Percentiles rank a stretch among this genome's conserved stretches.
These are phyloP conservation scores for Penicillium sp. DNA, from an alignment of 2,329 filamentous ascomycete species.

Conservation along the genomic window DNA sequence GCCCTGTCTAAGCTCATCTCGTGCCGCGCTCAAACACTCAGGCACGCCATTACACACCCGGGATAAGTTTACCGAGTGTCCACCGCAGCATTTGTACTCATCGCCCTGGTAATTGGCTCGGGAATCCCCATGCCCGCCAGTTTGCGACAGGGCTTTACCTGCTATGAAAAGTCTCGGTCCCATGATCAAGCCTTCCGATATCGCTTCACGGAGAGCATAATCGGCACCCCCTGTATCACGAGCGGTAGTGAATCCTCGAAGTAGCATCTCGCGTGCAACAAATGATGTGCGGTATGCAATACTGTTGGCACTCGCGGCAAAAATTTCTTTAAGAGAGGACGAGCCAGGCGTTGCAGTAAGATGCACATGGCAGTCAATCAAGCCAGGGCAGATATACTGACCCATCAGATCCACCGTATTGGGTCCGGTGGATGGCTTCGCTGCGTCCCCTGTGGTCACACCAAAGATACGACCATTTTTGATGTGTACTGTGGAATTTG, in stretches of 20 bases:
- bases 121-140: slow-evolving; percentile 57
- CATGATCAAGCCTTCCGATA: slow-evolving; percentile 54
- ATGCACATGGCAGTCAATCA: slow-evolving; percentile 56
- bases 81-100: slow-evolving; percentile 46
- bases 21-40: slow-evolving; percentile 51
- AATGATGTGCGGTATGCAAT: slow-evolving; percentile 1
- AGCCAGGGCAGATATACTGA: slow-evolving; percentile 51
- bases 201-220: slow-evolving; percentile 42
- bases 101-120: slow-evolving; percentile 43
- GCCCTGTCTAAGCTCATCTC: slow-evolving; percentile 56
- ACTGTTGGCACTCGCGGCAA: not conserved
- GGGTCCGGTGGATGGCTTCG: not conserved
- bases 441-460: slow-evolving; percentile 7
- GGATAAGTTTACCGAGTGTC: slow-evolving; percentile 21
- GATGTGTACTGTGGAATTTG: slow-evolving; percentile 35
- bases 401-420: slow-evolving; percentile 43
- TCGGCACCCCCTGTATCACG: slow-evolving; percentile 59
- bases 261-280: slow-evolving; percentile 46
- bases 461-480: slow-evolving; percentile 35
- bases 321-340: slow-evolving; percentile 36
- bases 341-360: slow-evolving; percentile 48
- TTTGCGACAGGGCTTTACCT: slow-evolving; percentile 55
- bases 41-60: slow-evolving; percentile 56
- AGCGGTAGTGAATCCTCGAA: slow-evolving; percentile 58
- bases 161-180: slow-evolving; percentile 58